These are phyloP conservation scores for Abelmoschus esculentus DNA, from an alignment of 345 rosid genomes.

Conservation along the genomic window DNA sequence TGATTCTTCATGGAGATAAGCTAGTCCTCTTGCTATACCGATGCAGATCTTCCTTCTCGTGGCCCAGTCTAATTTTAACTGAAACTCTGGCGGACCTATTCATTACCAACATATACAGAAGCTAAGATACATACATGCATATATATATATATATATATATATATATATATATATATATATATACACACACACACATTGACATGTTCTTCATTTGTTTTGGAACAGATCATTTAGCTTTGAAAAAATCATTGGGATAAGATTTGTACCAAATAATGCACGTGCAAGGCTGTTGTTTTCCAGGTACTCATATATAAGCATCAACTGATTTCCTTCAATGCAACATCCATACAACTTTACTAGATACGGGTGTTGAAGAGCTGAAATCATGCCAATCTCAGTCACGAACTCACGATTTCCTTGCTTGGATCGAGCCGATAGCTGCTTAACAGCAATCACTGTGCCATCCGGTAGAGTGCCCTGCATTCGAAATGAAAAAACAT, in stretches of 20 bases:
- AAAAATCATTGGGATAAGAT: not conserved
- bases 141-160: no score
- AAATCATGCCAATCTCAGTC: conserved; percentile 1
- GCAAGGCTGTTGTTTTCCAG: conserved; percentile 7
- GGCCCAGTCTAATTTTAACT: conserved; percentile 33
- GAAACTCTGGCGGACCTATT: conserved; percentile 20
- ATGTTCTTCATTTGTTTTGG: not conserved
- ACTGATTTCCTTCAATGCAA: conserved; percentile 6
- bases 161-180: no score
- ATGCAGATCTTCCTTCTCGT: conserved; percentile 36
- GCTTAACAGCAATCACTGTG: not conserved
- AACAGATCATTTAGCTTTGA: not conserved
- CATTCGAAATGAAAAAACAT: not conserved
- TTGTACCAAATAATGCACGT: conserved; percentile 23
- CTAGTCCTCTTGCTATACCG: conserved; percentile 53
- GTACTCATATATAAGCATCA: conserved; percentile 6
- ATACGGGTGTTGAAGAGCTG: conserved; percentile 1
- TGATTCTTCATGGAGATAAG: conserved; percentile 51
- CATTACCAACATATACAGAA: not conserved
- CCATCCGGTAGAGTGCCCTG: conserved; percentile 5
- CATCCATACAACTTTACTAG: not conserved
- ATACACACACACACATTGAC: not conserved
- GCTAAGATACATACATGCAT: not conserved
- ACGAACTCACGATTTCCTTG: conserved; percentile 4
- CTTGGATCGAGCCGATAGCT: conserved; percentile 3